Evolutionary conservation across 495 filamentous ascomycete genomes (phyloP).

Genomic region (Letharia columbiana): DNA sequence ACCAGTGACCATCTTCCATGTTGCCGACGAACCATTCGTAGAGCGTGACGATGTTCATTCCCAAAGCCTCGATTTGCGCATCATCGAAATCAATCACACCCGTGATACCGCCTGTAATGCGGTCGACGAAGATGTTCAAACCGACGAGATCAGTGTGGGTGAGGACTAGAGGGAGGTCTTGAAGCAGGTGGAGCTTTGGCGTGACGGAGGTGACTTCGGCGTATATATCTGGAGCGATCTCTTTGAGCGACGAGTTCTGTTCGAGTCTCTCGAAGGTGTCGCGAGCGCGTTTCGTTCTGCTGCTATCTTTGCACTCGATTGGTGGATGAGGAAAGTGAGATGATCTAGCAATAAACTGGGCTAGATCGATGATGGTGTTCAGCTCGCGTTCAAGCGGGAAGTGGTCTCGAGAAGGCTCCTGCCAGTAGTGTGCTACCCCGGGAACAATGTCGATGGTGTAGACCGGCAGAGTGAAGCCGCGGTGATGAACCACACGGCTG

Average conservation of each 20-base stretch:
- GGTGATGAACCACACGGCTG: background rate
- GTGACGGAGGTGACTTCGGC: too few relatives aligned
- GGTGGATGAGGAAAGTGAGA: too few relatives aligned
- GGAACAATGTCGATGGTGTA: background rate
- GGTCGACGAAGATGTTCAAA: background rate
- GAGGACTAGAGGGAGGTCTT: too few relatives aligned
- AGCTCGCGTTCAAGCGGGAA: slow-evolving; percentile 1
- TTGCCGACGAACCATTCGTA: background rate
- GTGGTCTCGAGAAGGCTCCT: background rate
- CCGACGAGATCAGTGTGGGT: too few relatives aligned
- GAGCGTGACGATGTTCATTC: background rate
- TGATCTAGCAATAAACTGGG: background rate
- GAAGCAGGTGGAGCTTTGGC: too few relatives aligned
- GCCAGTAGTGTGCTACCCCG: background rate
- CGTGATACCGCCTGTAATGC: background rate
- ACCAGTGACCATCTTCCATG: slow-evolving; percentile 1
- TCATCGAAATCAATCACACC: slow-evolving; percentile 1
- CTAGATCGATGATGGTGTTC: background rate
- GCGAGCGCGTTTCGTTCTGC: too few relatives aligned
- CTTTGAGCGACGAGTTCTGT: too few relatives aligned
- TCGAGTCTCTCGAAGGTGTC: too few relatives aligned
- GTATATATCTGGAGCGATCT: too few relatives aligned
- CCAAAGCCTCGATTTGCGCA: background rate
- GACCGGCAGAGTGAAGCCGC: background rate
- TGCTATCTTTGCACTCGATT: too few relatives aligned